These are phyloP conservation scores for Dendrobium catenatum DNA, from an alignment of 106 monocot genomes.

Conservation along the genomic window DNA sequence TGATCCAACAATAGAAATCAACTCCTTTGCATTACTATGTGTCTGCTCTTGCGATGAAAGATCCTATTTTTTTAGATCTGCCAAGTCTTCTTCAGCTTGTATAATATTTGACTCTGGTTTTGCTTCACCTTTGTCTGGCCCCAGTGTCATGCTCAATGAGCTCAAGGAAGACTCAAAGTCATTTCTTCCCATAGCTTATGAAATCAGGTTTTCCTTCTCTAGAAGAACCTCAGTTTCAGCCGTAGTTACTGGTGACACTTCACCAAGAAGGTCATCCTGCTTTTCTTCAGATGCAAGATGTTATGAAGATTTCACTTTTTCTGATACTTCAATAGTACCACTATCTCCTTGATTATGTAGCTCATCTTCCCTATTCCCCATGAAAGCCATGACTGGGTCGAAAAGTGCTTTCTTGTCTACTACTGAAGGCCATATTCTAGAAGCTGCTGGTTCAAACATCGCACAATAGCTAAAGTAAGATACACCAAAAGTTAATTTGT, in stretches of 20 bases:
- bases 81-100: constrained; percentile 22
- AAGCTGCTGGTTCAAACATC: constrained; percentile 29
- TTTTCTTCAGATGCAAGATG: constrained; percentile 20
- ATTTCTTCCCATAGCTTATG: constrained; percentile 11
- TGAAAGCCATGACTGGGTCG: constrained; percentile 78
- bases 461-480: background rate
- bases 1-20: constrained; percentile 12
- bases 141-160: constrained; percentile 9
- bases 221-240: constrained; percentile 10
- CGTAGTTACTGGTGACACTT: constrained; percentile 14
- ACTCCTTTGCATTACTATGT: constrained; percentile 5
- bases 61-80: constrained; percentile 12
- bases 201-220: constrained; percentile 20
- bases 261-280: constrained; percentile 11
- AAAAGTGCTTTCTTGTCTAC: constrained; percentile 65
- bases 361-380: constrained; percentile 54
- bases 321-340: constrained; percentile 19
- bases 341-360: background rate
- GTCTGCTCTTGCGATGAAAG: constrained; percentile 6
- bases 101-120: constrained; percentile 10
- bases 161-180: constrained; percentile 2
- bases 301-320: constrained; percentile 29
- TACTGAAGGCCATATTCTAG: constrained; percentile 66
- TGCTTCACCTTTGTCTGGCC: constrained; percentile 18
- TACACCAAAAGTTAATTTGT: background rate